phyloP scores from a whole-genome alignment of 2,329 filamentous ascomycete genomes.

The Rachicladosporium sp. region DNA sequence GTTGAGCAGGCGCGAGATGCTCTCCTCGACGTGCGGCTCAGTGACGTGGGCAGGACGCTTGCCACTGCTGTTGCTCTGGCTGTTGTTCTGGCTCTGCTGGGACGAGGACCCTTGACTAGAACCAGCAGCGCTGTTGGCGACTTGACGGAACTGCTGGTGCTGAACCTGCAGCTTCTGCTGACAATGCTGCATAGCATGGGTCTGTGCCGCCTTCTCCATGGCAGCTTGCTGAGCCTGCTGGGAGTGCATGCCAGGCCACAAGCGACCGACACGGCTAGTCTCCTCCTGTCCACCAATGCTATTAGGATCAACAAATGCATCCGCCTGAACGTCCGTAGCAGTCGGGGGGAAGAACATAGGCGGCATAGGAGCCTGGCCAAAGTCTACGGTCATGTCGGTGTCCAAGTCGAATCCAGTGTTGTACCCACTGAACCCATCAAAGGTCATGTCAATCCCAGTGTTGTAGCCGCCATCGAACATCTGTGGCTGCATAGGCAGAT shows the following conservation, averaged over 20 bases:
- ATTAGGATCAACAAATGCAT: conserved; percentile 60
- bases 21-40: conserved; percentile 57
- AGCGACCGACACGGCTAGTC: conserved; percentile 48
- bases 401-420: conserved; percentile 38
- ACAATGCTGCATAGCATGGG: conserved; percentile 35
- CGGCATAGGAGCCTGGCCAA: conserved; percentile 31
- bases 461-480: conserved; percentile 22
- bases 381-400: conserved; percentile 57
- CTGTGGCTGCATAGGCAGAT: conserved; percentile 56
- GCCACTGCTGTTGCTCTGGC: conserved; percentile 26
- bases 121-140: conserved; percentile 12
- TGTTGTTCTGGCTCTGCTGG: conserved; percentile 6
- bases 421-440: conserved; percentile 47
- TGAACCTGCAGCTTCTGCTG: conserved; percentile 31
- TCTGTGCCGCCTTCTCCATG: conserved; percentile 42
- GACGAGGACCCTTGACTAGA: conserved; percentile 17
- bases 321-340: conserved; percentile 22
- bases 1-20: conserved; percentile 83
- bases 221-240: conserved; percentile 56
- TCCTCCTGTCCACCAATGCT: conserved; percentile 54
- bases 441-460: conserved; percentile 53
- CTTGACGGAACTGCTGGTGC: conserved; percentile 26
- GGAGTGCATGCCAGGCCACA: conserved; percentile 90
- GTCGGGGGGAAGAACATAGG: conserved; percentile 52
- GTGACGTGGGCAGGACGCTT: conserved; percentile 32